Percentiles rank a stretch among this genome's conserved stretches.
Evolutionary conservation across 495 filamentous ascomycete genomes (phyloP).

Genomic region (Thermothielavioides terrestris): DNA sequence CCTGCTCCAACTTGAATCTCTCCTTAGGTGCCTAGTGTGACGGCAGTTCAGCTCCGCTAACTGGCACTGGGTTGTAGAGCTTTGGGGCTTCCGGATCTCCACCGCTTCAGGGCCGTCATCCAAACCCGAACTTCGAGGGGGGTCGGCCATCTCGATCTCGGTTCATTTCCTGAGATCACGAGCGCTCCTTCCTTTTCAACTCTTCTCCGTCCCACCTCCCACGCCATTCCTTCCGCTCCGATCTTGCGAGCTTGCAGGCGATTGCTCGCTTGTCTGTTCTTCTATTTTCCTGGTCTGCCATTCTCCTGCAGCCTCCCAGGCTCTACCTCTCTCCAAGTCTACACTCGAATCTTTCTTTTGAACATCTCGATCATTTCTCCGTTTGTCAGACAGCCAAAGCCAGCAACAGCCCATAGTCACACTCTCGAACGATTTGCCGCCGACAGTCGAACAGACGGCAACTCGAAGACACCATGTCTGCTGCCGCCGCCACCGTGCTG

Average conservation of each 20-base stretch:
- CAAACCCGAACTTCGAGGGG: no score
- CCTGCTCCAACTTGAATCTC: background rate
- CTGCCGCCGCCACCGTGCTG: slow-evolving; percentile 27
- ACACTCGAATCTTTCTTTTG: slow-evolving; percentile 14
- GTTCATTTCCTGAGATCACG: no score
- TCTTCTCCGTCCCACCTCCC: background rate
- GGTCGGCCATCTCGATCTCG: no score
- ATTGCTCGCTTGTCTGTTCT: background rate
- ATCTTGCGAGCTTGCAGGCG: background rate
- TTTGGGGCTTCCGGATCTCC: no score
- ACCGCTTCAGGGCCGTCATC: no score
- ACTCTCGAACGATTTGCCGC: background rate
- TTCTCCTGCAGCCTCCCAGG: slow-evolving; percentile 1
- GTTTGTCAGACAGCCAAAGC: slow-evolving; percentile 5
- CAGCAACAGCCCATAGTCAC: background rate
- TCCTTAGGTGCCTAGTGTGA: no score
- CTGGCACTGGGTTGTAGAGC: no score
- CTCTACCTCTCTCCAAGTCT: slow-evolving; percentile 6
- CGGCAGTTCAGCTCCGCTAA: no score
- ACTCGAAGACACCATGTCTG: slow-evolving; percentile 43
- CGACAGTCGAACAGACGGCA: slow-evolving; percentile 1
- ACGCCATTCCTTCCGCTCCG: background rate
- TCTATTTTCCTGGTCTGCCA: slow-evolving; percentile 4
- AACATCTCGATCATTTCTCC: slow-evolving; percentile 26
- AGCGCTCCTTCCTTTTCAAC: background rate